Evolutionary conservation across 768 basidiomycete species (phyloP).

Genomic region (Leucocoprinus sp.): DNA sequence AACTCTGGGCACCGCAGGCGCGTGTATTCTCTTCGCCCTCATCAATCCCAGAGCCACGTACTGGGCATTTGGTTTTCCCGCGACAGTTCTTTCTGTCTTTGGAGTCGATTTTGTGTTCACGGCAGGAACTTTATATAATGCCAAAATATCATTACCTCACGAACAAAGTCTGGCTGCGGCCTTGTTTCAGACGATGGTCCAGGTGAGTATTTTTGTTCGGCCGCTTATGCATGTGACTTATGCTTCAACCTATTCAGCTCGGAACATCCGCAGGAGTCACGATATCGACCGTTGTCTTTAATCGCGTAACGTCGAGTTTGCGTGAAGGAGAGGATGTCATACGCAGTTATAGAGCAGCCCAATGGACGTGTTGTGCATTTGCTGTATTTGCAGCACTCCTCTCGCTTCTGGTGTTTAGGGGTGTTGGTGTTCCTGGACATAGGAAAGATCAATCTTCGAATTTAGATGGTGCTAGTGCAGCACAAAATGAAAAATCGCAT

Average conservation of each 20-base stretch:
- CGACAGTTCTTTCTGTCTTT: constrained; percentile 53
- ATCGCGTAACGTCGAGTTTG: constrained; percentile 32
- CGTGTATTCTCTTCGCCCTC: constrained; percentile 60
- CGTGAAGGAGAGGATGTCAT: constrained; percentile 27
- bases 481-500: background rate
- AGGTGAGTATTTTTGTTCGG: constrained; percentile 30
- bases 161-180: constrained; percentile 75
- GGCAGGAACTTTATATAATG: constrained; percentile 65
- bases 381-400: constrained; percentile 43
- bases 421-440: constrained; percentile 23
- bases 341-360: constrained; percentile 48
- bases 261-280: constrained; percentile 67
- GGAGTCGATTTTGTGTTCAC: constrained; percentile 77
- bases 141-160: constrained; percentile 53
- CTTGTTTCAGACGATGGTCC: constrained; percentile 75
- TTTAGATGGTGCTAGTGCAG: background rate
- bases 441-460: background rate
- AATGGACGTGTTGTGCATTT: constrained; percentile 60
- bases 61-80: constrained; percentile 74
- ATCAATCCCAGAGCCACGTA: constrained; percentile 49
- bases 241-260: constrained; percentile 28
- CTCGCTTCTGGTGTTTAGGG: constrained; percentile 19
- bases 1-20: constrained; percentile 46
- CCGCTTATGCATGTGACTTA: background rate
- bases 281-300: constrained; percentile 66